Base-by-base conservation (phyloP, 192 early-diverging fungal genomes). In the Backusella sp. region DNA sequence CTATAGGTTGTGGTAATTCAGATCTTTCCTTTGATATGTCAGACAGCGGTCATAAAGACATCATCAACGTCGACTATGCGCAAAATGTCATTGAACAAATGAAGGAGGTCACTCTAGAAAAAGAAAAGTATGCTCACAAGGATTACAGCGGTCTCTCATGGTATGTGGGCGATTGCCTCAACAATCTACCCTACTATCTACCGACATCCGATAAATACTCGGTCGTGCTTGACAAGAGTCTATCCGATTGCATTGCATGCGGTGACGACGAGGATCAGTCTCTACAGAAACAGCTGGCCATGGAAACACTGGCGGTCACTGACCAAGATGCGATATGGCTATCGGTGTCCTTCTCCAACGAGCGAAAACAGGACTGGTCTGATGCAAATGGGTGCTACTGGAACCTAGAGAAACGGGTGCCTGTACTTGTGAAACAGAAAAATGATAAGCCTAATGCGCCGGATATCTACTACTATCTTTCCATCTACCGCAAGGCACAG, bases 1-100 rank as follows among this genome's bases (percentile, higher is more conserved):
- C 19, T 70, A 3, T 82, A 34, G 81, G 81, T 2, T 83, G 81
- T 72, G 81, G 81, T 6, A 83, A 82, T 46, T 83, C 81, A 17
- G 19, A n/a, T 6, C 62, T 83, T 17, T 46, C 81, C 0, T 82
- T 83, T 67, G 76, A 77, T 21, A 44, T 83, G 70, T 42, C 66
- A 30, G 62, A 77, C 28, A 37, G 53, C 23, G 81, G 80, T 6
- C 72, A 65, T 37, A 23, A 34, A 3, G 1, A 35, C 7, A 44
- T 82, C 26, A 37, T 70, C 5, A 83, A 73, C 69, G 67, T 83
- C 0, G 81, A 83, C 44, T 83, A 78, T 69, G 56, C 79, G 23
- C 62, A 81, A 4, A 82, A 69, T 52, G 81, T 83, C 4, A 73
- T 83, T 28, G 68, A 69, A 5, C 37, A 69, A 30, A 83, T 83